Evolutionary conservation across 352 stramenopile genomes (phyloP), one percentile per base, ranked within the genome.

Genomic region (Globisporangium spinosum): DNA sequence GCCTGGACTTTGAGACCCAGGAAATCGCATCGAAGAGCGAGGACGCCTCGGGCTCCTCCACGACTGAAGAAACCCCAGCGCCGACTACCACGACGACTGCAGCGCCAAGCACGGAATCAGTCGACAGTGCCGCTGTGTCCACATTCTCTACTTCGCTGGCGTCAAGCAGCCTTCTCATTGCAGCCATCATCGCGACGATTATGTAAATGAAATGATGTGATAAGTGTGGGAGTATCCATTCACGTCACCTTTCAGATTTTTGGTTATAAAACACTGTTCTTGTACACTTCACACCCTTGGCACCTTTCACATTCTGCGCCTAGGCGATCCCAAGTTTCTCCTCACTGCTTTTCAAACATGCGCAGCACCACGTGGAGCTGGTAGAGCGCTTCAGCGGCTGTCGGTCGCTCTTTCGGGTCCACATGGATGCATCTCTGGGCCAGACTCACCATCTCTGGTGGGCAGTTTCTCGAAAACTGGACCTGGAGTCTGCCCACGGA

Each of bases 401-500:
- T 65, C 12, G 62, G 67, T 0, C 67, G 53, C 38, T 72, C 62
- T 1, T 25, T 10, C 12, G 60, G 61, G 15, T 70, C 62, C 13
- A 72, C 38, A 4, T 15, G 23, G 20, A 72, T 40, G 32, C 67
- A 72, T n/a, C 40, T 27, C 17, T 64, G 45, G 2, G 58, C 62
- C 12, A 72, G 29, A 34, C 25, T 13, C 4, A 58, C 25, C 67
- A 72, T 70, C 43, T 43, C 45, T 40, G 56, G 47, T 53, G 32
- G 57, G 35, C 53, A 66, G 23, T 63, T n/a, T 22, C 32, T 53
- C 8, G 56, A 74, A 45, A 77, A 67, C 45, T 54, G 38, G 34
- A 75, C 64, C n/a, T 72, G 45, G 13, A 65, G 54, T 12, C n/a
- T 43, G 27, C 65, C 71, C n/a, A 70, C 29, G 62, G 72, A 60